Base-by-base conservation (phyloP, 148 eudicot genomes). In the Talinum fruticosum region DNA sequence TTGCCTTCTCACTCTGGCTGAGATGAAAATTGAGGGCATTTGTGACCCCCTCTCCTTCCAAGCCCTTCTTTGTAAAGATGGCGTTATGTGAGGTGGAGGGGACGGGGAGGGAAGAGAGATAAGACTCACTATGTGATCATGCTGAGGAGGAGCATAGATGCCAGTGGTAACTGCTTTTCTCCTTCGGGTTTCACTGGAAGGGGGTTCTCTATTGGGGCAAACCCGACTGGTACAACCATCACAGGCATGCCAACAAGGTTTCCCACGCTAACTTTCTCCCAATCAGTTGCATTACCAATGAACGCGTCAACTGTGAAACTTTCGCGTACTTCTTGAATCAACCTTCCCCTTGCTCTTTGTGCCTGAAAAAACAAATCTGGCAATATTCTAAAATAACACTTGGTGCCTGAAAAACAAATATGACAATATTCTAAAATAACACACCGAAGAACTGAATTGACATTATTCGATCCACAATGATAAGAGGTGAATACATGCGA, bases 161-260 rank as follows among this genome's bases (percentile, higher is more conserved):
- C 98, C 97, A 1, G 97, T 88, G 16, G 97, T 89, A 76, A 92
- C 78, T 14, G 93, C 85, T 23, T 71, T 88, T 81, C 88, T 90
- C 82, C 93, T 80, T 29, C 86, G 86, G 29, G 83, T 88, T 12
- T 74, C 85, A 10, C 36, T 36, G 14, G 93, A 69, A 45, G 90
- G 90, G 88, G 85, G 76, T 89, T 75, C 3, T 82, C 37, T 70
- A 94, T 85, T 74, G 77, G 75, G 16, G 77, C 69, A 26, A 90
- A 92, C 33, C 95, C 98, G 2, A 90, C 87, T 21, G 98, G 98
- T 78, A 92, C 80, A 30, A 90, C 92, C 65, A 90, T 77, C 8
- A 90, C 90, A 1, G 98, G 98, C 92, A 94, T 79, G 45, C 98
- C 98, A 61, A 94, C 97, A 75, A 94, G 95, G 78, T 94, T 94